phyloP scores from a whole-genome alignment of 2,329 filamentous ascomycete genomes.

The Orbilia oligospora region DNA sequence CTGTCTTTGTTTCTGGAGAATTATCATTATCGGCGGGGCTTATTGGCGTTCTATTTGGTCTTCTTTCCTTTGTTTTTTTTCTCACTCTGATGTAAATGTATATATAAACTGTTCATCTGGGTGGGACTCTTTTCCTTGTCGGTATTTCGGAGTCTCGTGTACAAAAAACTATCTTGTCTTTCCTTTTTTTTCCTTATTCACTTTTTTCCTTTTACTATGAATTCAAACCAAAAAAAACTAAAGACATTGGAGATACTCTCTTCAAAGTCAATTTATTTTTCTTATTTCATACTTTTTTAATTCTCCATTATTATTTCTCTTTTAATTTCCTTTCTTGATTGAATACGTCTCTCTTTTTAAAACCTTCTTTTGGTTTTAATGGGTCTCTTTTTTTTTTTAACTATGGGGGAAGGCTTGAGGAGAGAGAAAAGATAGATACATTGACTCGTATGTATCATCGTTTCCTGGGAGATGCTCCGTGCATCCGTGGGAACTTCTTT shows the following conservation, averaged over 20 bases:
- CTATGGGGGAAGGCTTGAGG: background rate
- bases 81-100: conserved; percentile 27
- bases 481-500: conserved; percentile 6
- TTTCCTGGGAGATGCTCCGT: conserved; percentile 21
- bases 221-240: background rate
- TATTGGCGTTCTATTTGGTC: conserved; percentile 33
- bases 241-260: background rate
- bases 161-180: conserved; percentile 23
- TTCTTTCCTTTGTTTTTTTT: conserved; percentile 14
- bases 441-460: conserved; percentile 13
- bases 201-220: conserved; percentile 12
- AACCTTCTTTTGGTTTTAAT: background rate
- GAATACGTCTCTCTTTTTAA: conserved; percentile 6
- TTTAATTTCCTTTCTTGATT: conserved; percentile 23
- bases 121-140: conserved; percentile 26
- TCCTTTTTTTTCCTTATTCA: conserved; percentile 13
- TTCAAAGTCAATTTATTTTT: background rate
- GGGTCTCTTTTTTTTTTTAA: background rate
- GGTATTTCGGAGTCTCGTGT: conserved; percentile 42
- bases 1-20: conserved; percentile 7
- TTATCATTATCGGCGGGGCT: conserved; percentile 11
- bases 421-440: background rate
- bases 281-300: background rate
- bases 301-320: conserved; percentile 12
- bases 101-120: conserved; percentile 35